Percentiles rank a stretch among this genome's conserved stretches.
Evolutionary conservation across 495 filamentous ascomycete genomes (phyloP).

Genomic region (Eremomyces bilateralis): DNA sequence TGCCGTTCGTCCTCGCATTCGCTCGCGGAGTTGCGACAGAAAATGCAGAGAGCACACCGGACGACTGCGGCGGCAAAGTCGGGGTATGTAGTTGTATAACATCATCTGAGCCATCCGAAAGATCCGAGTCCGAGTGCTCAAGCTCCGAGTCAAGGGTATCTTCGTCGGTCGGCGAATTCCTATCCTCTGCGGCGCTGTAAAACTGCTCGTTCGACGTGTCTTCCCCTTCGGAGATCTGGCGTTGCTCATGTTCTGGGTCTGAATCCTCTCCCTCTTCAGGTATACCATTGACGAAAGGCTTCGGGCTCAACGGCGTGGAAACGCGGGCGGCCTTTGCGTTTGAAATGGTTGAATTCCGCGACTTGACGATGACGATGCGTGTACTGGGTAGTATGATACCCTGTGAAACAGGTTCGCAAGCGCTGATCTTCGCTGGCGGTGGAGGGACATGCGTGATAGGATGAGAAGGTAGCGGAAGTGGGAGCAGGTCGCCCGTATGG

Average conservation of each 20-base stretch:
- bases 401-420: constrained; percentile 61
- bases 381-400: constrained; percentile 50
- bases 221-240: no score
- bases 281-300: constrained; percentile 33
- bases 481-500: constrained; percentile 65
- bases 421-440: constrained; percentile 43
- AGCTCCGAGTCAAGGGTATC: constrained; percentile 17
- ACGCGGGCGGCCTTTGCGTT: constrained; percentile 13
- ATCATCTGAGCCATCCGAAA: constrained; percentile 21
- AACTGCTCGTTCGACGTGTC: constrained; percentile 77
- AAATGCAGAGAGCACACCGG: constrained; percentile 47
- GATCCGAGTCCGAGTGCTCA: constrained; percentile 15
- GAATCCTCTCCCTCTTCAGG: no score
- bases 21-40: constrained; percentile 52
- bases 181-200: constrained; percentile 68
- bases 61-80: constrained; percentile 34
- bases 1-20: constrained; percentile 38
- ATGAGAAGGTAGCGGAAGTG: constrained; percentile 64
- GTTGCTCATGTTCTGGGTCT: no score
- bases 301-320: constrained; percentile 16
- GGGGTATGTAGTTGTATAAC: constrained; percentile 63
- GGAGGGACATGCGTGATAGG: constrained; percentile 70
- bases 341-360: no score
- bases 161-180: constrained; percentile 33
- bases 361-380: constrained; percentile 42